phyloP scores from a whole-genome alignment of 108 stramenopile genomes.

The Epipyxis sp. region DNA sequence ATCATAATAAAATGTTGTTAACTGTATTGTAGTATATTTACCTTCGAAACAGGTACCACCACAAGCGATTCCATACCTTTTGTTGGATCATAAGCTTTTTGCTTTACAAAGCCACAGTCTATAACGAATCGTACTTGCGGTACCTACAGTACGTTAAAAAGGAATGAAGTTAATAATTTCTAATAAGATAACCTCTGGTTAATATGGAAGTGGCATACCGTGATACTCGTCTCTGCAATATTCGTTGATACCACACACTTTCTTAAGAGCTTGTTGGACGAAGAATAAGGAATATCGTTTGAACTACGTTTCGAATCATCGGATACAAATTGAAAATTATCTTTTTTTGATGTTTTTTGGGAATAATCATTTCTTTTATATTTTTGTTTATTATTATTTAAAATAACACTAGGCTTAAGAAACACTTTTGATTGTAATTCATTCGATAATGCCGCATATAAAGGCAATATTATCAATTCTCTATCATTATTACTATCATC shows the following conservation, averaged over 20 bases:
- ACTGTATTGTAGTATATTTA: neutral
- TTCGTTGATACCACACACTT: slow-evolving; percentile 93
- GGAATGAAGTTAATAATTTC: too few species aligned
- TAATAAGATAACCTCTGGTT: too few species aligned
- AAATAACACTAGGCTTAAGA: slow-evolving; percentile 48
- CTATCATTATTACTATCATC: neutral
- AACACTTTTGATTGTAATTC: slow-evolving; percentile 71
- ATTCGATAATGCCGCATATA: slow-evolving; percentile 76
- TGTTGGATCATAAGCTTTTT: slow-evolving; percentile 79
- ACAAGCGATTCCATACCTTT: slow-evolving; percentile 60
- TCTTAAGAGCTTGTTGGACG: slow-evolving; percentile 34
- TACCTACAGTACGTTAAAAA: too few species aligned
- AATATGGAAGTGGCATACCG: too few species aligned
- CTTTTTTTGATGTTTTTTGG: neutral
- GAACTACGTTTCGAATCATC: neutral
- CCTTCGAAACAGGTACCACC: slow-evolving; percentile 13
- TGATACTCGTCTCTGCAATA: slow-evolving; percentile 96
- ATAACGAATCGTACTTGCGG: slow-evolving; percentile 85
- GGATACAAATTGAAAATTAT: too few species aligned
- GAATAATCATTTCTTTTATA: too few species aligned
- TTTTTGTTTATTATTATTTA: too few species aligned
- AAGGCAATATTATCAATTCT: slow-evolving; percentile 64
- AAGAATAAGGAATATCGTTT: neutral
- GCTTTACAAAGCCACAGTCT: slow-evolving; percentile 89
- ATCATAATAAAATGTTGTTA: too few species aligned